These are phyloP conservation scores for Talaromyces sp. DNA, from an alignment of 2,329 filamentous ascomycete genomes.

Conservation along the genomic window DNA sequence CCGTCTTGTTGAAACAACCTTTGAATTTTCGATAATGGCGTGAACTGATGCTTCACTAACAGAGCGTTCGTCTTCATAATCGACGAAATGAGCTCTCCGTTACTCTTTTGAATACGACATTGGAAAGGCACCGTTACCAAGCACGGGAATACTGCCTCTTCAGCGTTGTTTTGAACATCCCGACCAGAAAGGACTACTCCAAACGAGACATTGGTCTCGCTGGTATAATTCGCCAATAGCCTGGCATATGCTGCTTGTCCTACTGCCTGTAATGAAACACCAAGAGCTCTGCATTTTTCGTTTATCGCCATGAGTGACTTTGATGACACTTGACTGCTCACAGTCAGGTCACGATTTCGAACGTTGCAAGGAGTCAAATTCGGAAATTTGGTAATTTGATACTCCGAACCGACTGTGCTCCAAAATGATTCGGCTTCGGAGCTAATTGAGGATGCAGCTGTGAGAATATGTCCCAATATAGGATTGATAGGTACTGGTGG, in stretches of 20 bases:
- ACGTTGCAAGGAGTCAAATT: conserved; percentile 64
- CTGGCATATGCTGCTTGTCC: conserved; percentile 77
- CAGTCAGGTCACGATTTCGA: conserved; percentile 33
- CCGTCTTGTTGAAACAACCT: conserved; percentile 65
- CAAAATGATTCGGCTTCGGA: conserved; percentile 57
- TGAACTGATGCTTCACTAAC: conserved; percentile 69
- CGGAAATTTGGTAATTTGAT: conserved; percentile 70
- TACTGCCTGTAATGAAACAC: conserved; percentile 73
- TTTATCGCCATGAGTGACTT: conserved; percentile 53
- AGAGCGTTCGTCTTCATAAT: conserved; percentile 66
- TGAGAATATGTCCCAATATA: conserved; percentile 48
- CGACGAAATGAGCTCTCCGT: conserved; percentile 56
- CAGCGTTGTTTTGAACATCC: conserved; percentile 57
- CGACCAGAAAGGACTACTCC: conserved; percentile 79
- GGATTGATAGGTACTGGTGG: conserved; percentile 38
- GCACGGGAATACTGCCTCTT: conserved; percentile 68
- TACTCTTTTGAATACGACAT: conserved; percentile 55
- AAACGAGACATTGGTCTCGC: conserved; percentile 71
- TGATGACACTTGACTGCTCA: conserved; percentile 40
- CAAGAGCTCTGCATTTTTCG: conserved; percentile 53
- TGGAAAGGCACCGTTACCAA: conserved; percentile 77
- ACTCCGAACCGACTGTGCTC: conserved; percentile 54
- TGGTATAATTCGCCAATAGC: conserved; percentile 72
- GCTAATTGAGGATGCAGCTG: conserved; percentile 28
- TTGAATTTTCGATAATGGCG: conserved; percentile 70